Percentiles rank a stretch among this genome's conserved stretches.
Evolutionary conservation across 1,284 basidiomycete species (phyloP).

Genomic region (Fomitopsis pinicola): DNA sequence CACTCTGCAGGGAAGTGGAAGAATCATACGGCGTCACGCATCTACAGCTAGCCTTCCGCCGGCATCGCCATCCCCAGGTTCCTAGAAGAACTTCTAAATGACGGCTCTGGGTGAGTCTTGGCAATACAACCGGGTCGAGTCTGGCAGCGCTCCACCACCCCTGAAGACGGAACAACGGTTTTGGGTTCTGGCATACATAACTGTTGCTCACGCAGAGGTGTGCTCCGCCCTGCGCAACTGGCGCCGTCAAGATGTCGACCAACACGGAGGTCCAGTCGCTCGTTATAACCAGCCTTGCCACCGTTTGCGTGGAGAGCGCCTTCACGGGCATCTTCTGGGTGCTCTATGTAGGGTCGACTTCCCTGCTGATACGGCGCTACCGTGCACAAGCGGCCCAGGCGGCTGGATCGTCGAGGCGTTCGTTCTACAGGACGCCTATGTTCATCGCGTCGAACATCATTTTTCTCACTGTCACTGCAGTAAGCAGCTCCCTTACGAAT

Average conservation of each 20-base stretch:
- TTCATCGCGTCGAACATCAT: constrained; percentile 2
- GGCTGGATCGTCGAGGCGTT: neutral
- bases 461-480: neutral
- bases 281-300: constrained; percentile 2
- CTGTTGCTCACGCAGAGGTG: neutral
- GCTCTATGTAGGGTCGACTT: neutral
- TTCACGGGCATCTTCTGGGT: constrained; percentile 1
- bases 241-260: neutral
- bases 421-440: neutral
- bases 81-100: neutral
- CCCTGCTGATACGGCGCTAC: neutral
- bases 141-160: neutral
- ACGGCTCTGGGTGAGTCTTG: neutral
- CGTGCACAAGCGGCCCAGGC: neutral
- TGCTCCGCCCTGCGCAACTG: neutral
- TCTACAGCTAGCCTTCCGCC: neutral
- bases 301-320: constrained; percentile 3
- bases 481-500: neutral
- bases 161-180: neutral
- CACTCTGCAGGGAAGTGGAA: neutral
- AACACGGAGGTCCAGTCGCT: neutral
- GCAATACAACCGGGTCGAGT: neutral
- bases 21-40: neutral
- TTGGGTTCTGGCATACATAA: neutral
- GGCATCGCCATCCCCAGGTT: neutral